phyloP scores from a whole-genome alignment of 2,329 filamentous ascomycete genomes.

The Fusarium torreyae region DNA sequence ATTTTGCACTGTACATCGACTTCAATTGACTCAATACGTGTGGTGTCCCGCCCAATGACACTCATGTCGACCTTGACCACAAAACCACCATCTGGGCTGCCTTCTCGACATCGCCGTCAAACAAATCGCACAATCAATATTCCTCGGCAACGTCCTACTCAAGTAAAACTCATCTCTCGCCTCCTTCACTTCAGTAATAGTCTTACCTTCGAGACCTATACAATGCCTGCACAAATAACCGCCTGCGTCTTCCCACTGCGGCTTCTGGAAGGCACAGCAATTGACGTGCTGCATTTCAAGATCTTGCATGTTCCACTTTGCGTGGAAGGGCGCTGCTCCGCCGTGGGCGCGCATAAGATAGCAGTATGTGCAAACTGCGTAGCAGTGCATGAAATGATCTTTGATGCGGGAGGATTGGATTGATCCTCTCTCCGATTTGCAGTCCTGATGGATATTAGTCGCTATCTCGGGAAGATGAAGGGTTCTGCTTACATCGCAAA shows the following conservation, averaged over 20 bases:
- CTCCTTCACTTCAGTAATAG: conserved; percentile 1
- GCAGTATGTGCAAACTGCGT: conserved; percentile 23
- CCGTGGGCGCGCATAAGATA: conserved; percentile 5
- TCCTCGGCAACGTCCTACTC: conserved; percentile 1
- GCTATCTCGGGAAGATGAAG: too few species aligned
- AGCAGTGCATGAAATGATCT: conserved; percentile 26
- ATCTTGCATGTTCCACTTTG: conserved; percentile 32
- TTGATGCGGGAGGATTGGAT: conserved; percentile 10
- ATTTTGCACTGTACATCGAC: too few species aligned
- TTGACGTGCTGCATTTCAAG: conserved; percentile 25
- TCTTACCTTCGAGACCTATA: neutral
- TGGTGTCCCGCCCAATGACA: conserved; percentile 34
- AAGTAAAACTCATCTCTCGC: conserved; percentile 15
- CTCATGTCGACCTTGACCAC: conserved; percentile 21
- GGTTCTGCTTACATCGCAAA: conserved; percentile 17
- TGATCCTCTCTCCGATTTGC: neutral
- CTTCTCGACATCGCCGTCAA: conserved; percentile 6
- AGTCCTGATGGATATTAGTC: neutral
- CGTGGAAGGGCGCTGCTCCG: conserved; percentile 8
- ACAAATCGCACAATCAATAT: conserved; percentile 24
- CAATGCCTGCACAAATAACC: conserved; percentile 12
- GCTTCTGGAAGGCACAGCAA: neutral
- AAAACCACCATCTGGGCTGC: conserved; percentile 29
- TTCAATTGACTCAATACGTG: neutral
- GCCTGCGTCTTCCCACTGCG: neutral